Evolutionary conservation across 1,284 basidiomycete species (phyloP).

Genomic region (Apiotrichum akiyoshidainum): DNA sequence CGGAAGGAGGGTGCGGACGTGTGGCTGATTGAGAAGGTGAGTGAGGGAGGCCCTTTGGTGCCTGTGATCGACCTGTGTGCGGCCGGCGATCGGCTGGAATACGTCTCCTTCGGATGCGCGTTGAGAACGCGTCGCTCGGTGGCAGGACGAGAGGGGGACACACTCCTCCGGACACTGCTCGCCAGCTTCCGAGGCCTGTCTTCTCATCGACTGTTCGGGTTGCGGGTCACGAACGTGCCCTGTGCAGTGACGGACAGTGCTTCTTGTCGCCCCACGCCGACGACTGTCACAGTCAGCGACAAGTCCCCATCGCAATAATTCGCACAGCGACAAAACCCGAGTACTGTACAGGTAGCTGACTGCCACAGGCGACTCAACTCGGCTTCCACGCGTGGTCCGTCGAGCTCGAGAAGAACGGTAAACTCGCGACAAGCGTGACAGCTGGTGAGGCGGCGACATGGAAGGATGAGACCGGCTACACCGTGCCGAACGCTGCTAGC

Average conservation of each 20-base stretch:
- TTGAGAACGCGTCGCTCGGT: too few species aligned
- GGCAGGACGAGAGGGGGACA: too few species aligned
- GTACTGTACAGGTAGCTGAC: slow-evolving; percentile 3
- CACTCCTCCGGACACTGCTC: too few species aligned
- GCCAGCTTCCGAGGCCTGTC: too few species aligned
- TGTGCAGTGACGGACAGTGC: too few species aligned
- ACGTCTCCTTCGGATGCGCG: too few species aligned
- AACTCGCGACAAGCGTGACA: slow-evolving; percentile 47
- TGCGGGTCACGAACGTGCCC: too few species aligned
- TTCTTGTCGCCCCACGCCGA: too few species aligned
- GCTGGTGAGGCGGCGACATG: neutral
- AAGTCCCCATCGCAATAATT: too few species aligned
- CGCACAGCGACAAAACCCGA: too few species aligned
- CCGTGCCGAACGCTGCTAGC: slow-evolving; percentile 43
- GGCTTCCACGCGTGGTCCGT: slow-evolving; percentile 45
- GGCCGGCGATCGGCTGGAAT: neutral
- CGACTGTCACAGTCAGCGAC: too few species aligned
- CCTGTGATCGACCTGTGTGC: neutral
- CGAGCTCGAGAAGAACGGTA: slow-evolving; percentile 17
- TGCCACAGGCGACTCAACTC: slow-evolving; percentile 14
- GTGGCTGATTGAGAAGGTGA: slow-evolving; percentile 69
- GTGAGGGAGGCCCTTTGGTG: slow-evolving; percentile 13
- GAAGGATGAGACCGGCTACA: neutral
- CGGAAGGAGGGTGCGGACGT: slow-evolving; percentile 57
- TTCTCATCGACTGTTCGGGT: too few species aligned